Base-by-base conservation (phyloP, 306 rosid genomes). In the Vachellia collinsii region DNA sequence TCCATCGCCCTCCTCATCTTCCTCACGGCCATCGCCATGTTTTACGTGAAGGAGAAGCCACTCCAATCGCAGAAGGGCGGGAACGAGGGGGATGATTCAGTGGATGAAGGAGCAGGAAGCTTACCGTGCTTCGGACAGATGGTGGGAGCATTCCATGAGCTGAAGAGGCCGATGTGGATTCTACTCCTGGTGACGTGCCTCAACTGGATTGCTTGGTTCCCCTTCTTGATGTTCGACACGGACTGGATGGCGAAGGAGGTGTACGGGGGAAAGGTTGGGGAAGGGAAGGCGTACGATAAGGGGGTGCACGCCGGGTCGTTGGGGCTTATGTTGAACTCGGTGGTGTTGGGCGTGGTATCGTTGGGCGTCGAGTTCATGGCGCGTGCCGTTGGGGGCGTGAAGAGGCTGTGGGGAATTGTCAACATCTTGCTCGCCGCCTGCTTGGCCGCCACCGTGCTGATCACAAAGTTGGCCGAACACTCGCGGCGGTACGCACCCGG, bases 381-480 rank as follows among this genome's bases (percentile, higher is more conserved):
- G 19, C 68, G 68, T 62, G 68, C n/a, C 19, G 68, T 62, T 29
- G 68, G 68, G 8, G 68, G 68, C 9, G 68, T 62, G 41, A 62
- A 62, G 41, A 62, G 68, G 42, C 68, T 62, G 3, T 62, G 68
- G 68, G 68, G 68, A 13, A 62, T 62, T 29, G 68, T 62, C 1
- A 62, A 62, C 39, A 12, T 62, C 19, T 34, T 62, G 68, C 68
- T 62, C 3, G 68, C 68, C 19, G n/a, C 19, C 19, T 29, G 68
- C 19, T 29, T 62, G 68, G 90, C 77, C 0, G 9, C 85, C 69
- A 94, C 91, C 0, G 92, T 92, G 37, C 80, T 91, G 61, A 80
- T 94, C 36, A 92, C 97, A 1, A 94, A 91, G 77, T 1, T 89
- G 42, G 98, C 98, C 1, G 25, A 86, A 36, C 83, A 84, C 14